phyloP scores from a whole-genome alignment of 352 stramenopile genomes.

The Globisporangium paddicum region DNA sequence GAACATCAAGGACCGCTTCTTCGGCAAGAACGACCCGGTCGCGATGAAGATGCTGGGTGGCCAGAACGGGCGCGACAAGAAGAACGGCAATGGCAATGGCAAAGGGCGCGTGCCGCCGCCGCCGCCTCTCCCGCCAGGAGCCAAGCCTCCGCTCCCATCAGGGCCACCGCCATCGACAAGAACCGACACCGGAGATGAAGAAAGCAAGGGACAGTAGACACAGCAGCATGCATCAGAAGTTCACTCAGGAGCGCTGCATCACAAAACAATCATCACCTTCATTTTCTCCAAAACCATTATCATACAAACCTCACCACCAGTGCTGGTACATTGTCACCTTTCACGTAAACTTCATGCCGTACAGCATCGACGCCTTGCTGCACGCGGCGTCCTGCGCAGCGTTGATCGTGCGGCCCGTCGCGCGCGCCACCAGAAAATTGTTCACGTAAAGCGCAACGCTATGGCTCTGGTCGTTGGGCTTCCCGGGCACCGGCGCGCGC shows the following conservation, averaged over 20 bases:
- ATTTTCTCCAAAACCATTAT: background rate
- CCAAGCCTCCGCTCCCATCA: slow-evolving; percentile 58
- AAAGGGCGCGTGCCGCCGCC: slow-evolving; percentile 29
- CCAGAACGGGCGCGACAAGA: slow-evolving; percentile 20
- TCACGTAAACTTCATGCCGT: slow-evolving; percentile 51
- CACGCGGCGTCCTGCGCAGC: slow-evolving; percentile 72
- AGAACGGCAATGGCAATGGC: slow-evolving; percentile 12
- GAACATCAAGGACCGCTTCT: slow-evolving; percentile 95
- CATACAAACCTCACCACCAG: background rate
- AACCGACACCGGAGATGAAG: slow-evolving; percentile 23
- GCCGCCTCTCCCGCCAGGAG: slow-evolving; percentile 42
- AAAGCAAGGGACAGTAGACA: slow-evolving; percentile 17
- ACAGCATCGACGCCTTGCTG: slow-evolving; percentile 53
- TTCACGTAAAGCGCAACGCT: slow-evolving; percentile 70
- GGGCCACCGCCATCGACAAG: slow-evolving; percentile 37
- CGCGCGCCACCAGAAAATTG: slow-evolving; percentile 50
- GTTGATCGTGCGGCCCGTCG: slow-evolving; percentile 54
- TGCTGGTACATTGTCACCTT: slow-evolving; percentile 3
- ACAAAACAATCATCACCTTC: background rate
- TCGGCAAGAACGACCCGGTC: slow-evolving; percentile 93
- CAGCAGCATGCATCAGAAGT: background rate
- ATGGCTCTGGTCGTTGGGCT: slow-evolving; percentile 27
- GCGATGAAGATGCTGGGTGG: slow-evolving; percentile 85
- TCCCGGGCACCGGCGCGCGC: slow-evolving; percentile 1
- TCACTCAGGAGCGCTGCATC: background rate